A percentile compares a stretch with the other conserved stretches of the same genome.
Conservation (phyloP, 139 green algal species). For the Coccomyxa sp. region DNA sequence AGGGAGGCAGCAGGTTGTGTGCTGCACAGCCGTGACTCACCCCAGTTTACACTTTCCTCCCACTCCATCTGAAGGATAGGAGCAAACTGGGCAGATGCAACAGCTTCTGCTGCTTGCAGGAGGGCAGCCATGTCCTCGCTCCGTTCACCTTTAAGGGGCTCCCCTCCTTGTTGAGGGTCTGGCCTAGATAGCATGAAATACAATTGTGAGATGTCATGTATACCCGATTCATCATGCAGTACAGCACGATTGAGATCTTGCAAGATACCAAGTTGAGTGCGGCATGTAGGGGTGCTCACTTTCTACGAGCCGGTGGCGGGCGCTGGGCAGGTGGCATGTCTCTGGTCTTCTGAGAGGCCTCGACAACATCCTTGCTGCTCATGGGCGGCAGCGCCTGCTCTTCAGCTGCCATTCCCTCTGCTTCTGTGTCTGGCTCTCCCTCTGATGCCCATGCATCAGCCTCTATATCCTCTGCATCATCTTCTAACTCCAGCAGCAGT, state of each 20-base stretch:
- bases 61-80: constrained; percentile 4
- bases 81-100: background rate
- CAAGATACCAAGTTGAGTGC: no score
- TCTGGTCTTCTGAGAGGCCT: background rate
- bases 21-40: constrained; percentile 8
- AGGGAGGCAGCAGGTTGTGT: background rate
- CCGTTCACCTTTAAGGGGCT: background rate
- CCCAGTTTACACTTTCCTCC: constrained; percentile 16
- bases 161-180: background rate
- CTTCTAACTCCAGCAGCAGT: background rate
- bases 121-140: background rate
- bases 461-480: background rate
- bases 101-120: background rate
- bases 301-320: background rate
- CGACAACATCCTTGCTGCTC: no score
- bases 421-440: no score
- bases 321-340: background rate
- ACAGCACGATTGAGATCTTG: background rate
- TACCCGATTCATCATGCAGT: background rate
- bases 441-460: no score
- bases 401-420: no score
- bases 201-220: background rate
- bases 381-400: no score
- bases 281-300: no score
- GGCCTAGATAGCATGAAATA: background rate